Percentiles rank a stretch among this genome's conserved stretches.
Evolutionary conservation across 2,329 filamentous ascomycete species (phyloP).

Genomic region (Furcasterigmium furcatum): DNA sequence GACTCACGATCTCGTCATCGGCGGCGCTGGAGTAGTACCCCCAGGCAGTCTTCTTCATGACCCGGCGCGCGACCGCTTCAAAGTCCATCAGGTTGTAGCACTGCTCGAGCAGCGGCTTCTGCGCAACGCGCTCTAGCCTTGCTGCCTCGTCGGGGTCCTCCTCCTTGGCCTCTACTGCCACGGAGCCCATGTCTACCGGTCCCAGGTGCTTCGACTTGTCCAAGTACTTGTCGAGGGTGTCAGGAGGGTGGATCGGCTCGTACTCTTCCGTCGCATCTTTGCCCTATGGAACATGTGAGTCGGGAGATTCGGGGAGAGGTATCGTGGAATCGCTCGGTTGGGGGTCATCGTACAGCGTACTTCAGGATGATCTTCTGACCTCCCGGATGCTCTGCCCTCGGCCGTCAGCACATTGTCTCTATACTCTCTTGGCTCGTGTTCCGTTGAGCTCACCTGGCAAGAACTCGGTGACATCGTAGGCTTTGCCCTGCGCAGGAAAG

Average conservation of each 20-base stretch:
- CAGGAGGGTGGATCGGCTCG: constrained; percentile 83
- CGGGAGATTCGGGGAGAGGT: background rate
- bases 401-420: too few species aligned
- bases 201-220: constrained; percentile 83
- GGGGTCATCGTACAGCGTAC: constrained; percentile 60
- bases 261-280: constrained; percentile 93
- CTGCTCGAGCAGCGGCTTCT: constrained; percentile 78
- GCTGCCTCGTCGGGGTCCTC: constrained; percentile 59
- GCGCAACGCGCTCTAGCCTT: constrained; percentile 68
- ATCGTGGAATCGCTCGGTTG: too few species aligned
- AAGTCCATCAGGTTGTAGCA: constrained; percentile 97
- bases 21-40: constrained; percentile 81
- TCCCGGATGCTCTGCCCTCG: constrained; percentile 89
- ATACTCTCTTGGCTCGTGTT: too few species aligned
- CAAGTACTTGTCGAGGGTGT: constrained; percentile 83
- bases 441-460: too few species aligned
- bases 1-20: constrained; percentile 39
- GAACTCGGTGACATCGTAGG: constrained; percentile 88
- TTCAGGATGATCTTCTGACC: constrained; percentile 93
- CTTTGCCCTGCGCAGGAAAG: constrained; percentile 58
- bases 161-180: constrained; percentile 65
- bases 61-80: constrained; percentile 81
- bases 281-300: constrained; percentile 41
- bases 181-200: constrained; percentile 83
- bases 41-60: constrained; percentile 98